phyloP scores from a whole-genome alignment of 2,329 filamentous ascomycete genomes.

The Diaporthe helianthi region DNA sequence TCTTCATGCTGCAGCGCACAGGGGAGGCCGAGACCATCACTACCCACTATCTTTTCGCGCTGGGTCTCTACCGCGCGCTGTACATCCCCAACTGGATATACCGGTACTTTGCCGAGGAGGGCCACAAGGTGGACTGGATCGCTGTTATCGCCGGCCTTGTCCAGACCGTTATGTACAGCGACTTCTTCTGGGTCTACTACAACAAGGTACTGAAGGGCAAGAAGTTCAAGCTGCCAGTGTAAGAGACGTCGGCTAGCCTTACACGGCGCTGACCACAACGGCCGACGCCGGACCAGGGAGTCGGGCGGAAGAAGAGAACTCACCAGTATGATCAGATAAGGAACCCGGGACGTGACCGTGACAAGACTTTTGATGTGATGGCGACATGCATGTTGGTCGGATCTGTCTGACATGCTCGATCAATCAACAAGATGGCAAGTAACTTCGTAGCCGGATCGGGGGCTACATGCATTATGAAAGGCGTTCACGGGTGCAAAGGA shows the following conservation, averaged over 20 bases:
- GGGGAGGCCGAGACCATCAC: slow-evolving; percentile 99
- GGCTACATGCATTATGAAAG: slow-evolving; percentile 34
- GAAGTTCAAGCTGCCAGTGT: slow-evolving; percentile 87
- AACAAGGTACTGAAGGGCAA: slow-evolving; percentile 91
- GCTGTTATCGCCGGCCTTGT: slow-evolving; percentile 87
- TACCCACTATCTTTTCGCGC: slow-evolving; percentile 94
- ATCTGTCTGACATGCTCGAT: neutral
- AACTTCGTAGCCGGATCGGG: neutral
- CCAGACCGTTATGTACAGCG: slow-evolving; percentile 94
- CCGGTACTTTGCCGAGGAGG: slow-evolving; percentile 77
- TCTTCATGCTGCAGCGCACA: slow-evolving; percentile 97
- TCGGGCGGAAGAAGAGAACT: neutral
- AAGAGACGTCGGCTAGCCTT: slow-evolving; percentile 39
- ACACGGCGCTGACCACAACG: neutral
- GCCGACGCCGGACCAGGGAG: neutral
- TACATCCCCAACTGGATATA: slow-evolving; percentile 99
- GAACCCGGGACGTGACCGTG: neutral
- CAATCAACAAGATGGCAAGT: neutral
- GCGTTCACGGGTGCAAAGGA: slow-evolving; percentile 30
- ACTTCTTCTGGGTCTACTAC: slow-evolving; percentile 99
- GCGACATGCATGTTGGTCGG: neutral
- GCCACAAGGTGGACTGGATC: slow-evolving; percentile 81
- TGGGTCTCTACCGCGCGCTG: slow-evolving; percentile 88
- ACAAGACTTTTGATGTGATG: slow-evolving; percentile 13
- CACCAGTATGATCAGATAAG: neutral